Percentiles rank a stretch among this genome's conserved stretches.
Evolutionary conservation across 1,284 basidiomycete genomes (phyloP).

Genomic region (Microbotryomycetes sp.): DNA sequence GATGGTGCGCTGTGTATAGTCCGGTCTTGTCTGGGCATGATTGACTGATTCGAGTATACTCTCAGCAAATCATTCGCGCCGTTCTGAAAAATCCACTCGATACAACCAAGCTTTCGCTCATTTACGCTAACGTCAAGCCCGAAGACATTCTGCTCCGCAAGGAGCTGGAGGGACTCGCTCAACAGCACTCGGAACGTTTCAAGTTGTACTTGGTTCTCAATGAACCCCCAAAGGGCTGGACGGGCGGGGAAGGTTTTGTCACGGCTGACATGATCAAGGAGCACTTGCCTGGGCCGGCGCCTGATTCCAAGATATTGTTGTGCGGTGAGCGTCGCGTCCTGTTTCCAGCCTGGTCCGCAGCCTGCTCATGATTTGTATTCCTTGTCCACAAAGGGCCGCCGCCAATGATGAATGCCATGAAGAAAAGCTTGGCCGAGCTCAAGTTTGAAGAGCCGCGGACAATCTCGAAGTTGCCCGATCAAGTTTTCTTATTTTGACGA

Average conservation of each 20-base stretch:
- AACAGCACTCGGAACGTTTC: slow-evolving; percentile 62
- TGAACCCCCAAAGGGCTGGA: slow-evolving; percentile 80
- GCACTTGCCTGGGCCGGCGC: slow-evolving; percentile 35
- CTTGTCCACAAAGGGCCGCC: slow-evolving; percentile 60
- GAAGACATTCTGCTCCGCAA: slow-evolving; percentile 59
- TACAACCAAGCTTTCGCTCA: slow-evolving; percentile 78
- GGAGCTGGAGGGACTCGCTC: slow-evolving; percentile 73
- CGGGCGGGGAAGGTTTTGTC: slow-evolving; percentile 83
- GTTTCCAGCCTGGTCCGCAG: not conserved
- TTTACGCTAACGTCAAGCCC: slow-evolving; percentile 82
- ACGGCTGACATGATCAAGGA: slow-evolving; percentile 85
- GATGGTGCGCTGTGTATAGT: slow-evolving; percentile 47
- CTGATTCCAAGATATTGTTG: slow-evolving; percentile 42
- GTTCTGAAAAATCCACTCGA: slow-evolving; percentile 78
- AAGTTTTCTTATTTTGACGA: slow-evolving; percentile 48
- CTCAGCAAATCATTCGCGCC: slow-evolving; percentile 77
- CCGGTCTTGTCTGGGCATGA: not conserved
- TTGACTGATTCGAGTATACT: not conserved
- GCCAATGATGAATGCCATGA: slow-evolving; percentile 95
- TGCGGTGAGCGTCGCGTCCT: slow-evolving; percentile 37
- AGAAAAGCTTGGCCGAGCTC: slow-evolving; percentile 82
- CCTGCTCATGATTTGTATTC: not conserved
- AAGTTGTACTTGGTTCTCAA: slow-evolving; percentile 86
- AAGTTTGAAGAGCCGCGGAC: slow-evolving; percentile 78
- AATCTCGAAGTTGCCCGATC: slow-evolving; percentile 87